Evolutionary conservation across 169 alveolate genomes (phyloP).

Genomic region (Theileria annulata): DNA sequence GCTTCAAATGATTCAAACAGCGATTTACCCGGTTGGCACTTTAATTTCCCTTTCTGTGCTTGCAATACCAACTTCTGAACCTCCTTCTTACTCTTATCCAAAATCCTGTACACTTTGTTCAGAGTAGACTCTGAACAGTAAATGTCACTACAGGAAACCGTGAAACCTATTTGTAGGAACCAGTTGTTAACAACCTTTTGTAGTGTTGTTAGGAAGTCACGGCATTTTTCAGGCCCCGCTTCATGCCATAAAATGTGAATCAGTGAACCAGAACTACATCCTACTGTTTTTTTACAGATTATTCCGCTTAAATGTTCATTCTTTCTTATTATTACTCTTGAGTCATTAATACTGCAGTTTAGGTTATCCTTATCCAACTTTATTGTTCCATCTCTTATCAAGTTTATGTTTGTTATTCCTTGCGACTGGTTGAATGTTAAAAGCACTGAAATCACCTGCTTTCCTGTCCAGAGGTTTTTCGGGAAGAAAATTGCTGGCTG

Average conservation of each 20-base stretch:
- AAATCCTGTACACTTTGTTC: constrained; percentile 86
- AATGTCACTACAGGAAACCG: constrained; percentile 98
- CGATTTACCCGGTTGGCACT: constrained; percentile 98
- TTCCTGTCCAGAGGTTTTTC: constrained; percentile 98
- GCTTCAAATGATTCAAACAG: constrained; percentile 98
- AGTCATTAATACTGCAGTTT: constrained; percentile 54
- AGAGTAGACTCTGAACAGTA: constrained; percentile 92
- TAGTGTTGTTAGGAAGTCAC: constrained; percentile 91
- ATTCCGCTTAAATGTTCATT: constrained; percentile 96
- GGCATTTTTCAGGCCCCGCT: constrained; percentile 95
- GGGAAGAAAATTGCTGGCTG: constrained; percentile 98
- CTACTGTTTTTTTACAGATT: constrained; percentile 96
- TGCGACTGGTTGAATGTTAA: constrained; percentile 85
- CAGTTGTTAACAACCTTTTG: constrained; percentile 97
- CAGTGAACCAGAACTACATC: constrained; percentile 96
- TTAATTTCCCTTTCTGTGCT: constrained; percentile 95
- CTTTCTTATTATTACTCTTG: constrained; percentile 90
- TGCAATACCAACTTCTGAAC: constrained; percentile 81
- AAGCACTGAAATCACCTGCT: constrained; percentile 95
- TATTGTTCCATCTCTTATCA: constrained; percentile 56
- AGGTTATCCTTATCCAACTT: constrained; percentile 40
- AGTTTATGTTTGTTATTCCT: constrained; percentile 57
- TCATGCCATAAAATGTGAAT: constrained; percentile 98
- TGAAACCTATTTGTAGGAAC: constrained; percentile 95
- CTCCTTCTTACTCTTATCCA: constrained; percentile 83